Base-by-base conservation (phyloP, 306 rosid species). In the Quercus parvula region DNA sequence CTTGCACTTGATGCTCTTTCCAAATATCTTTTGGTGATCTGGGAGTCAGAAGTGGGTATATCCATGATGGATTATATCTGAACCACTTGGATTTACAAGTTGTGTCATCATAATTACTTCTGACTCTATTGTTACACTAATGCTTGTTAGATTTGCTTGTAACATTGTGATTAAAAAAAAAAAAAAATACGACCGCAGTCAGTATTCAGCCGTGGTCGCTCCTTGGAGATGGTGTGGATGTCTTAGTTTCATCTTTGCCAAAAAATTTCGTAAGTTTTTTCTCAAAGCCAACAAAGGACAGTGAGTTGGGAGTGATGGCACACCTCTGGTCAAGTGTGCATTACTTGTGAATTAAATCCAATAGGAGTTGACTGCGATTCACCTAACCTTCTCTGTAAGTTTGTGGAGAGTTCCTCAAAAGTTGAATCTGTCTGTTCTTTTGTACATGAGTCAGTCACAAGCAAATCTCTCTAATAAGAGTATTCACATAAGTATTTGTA, bases 1-100 rank as follows among this genome's bases (percentile, higher is more conserved):
- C 30, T 61, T 84, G 79, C 80, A 71, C 73, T 80, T 59, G 19
- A 51, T 73, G 58, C 57, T 35, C 35, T 75, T 73, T 82, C 78
- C 5, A 12, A 64, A 52, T 70, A 20, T 31, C 70, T 67, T 56
- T 24, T 28, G 33, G 70, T 77, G 71, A 70, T 57, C 70, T 28
- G 68, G 66, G 75, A 81, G 75, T 49, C 76, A 62, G 75, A 33
- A 20, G 69, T 73, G 84, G 82, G 59, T 61, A 24, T 71, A 0
- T 15, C 15, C 13, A 61, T 74, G 74, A 76, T 35, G 25, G 72
- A 68, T 35, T 35, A 10, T 35, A 8, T 35, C 27, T 19, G 24
- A 17, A 30, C 33, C n/a, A 15, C 70, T 30, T 64, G 68, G 68
- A 62, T 6, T 14, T 30, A 28, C 18, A 49, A 46, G 12, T 64